Conservation (phyloP, 495 filamentous ascomycete species). For the Talaromyces thailandensis region DNA sequence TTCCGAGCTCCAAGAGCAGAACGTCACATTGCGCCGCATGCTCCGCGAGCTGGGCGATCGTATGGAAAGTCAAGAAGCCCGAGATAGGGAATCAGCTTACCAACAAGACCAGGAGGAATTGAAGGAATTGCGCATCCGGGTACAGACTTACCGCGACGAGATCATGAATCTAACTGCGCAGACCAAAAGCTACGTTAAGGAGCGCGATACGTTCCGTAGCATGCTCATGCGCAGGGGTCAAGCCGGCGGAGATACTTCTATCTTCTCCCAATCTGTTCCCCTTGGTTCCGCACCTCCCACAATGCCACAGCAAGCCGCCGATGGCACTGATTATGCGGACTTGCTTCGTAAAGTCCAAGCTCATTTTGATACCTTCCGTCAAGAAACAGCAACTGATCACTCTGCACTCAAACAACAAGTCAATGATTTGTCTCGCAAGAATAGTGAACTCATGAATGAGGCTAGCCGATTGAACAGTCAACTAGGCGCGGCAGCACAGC, state of each 20-base stretch:
- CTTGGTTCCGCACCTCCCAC: constrained; percentile 33
- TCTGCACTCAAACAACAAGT: constrained; percentile 77
- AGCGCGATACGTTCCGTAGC: constrained; percentile 93
- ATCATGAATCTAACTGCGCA: constrained; percentile 67
- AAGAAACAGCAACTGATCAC: constrained; percentile 72
- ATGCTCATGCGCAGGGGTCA: constrained; percentile 75
- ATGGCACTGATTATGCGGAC: constrained; percentile 53
- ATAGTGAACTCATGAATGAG: constrained; percentile 71
- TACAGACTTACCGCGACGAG: constrained; percentile 58
- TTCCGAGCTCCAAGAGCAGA: constrained; percentile 79
- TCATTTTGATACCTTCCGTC: constrained; percentile 83
- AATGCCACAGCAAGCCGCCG: constrained; percentile 30
- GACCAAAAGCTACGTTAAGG: constrained; percentile 85
- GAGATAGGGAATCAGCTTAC: constrained; percentile 55
- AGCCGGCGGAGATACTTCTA: constrained; percentile 49
- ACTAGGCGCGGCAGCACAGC: constrained; percentile 67
- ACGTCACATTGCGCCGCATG: constrained; percentile 70
- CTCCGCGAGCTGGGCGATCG: constrained; percentile 74
- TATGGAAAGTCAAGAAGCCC: constrained; percentile 86
- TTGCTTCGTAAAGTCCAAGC: constrained; percentile 75
- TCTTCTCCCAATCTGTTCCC: constrained; percentile 56
- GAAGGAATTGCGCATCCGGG: constrained; percentile 54
- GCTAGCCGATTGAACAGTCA: constrained; percentile 69
- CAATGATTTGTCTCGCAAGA: constrained; percentile 71
- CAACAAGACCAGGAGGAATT: constrained; percentile 67